Evolutionary conservation across 331 rosid species (phyloP).

Genomic region (Phaseolus coccineus): DNA sequence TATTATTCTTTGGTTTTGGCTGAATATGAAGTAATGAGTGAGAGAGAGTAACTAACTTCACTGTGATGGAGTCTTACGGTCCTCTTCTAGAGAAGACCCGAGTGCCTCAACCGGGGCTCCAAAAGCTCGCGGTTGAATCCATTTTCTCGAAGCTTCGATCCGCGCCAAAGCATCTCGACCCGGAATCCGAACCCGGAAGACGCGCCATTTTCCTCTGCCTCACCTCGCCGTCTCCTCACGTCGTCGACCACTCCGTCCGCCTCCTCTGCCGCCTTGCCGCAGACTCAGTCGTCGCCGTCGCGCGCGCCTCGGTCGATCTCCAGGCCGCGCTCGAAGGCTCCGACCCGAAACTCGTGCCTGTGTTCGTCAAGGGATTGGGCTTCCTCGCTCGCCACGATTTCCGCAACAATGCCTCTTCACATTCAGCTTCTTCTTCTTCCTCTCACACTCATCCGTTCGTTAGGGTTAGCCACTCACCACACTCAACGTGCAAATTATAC

Average conservation of each 20-base stretch:
- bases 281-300: conserved; percentile 55
- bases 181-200: conserved; percentile 78
- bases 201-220: conserved; percentile 81
- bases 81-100: conserved; percentile 70
- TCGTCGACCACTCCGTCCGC: conserved; percentile 87
- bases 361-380: conserved; percentile 83
- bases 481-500: not conserved
- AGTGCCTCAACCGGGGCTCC: conserved; percentile 91
- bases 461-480: conserved; percentile 50
- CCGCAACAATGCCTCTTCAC: conserved; percentile 58
- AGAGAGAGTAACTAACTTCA: not conserved
- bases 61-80: conserved; percentile 65
- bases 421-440: conserved; percentile 10
- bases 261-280: conserved; percentile 80
- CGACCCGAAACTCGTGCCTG: conserved; percentile 56
- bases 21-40: not conserved
- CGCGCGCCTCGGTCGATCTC: conserved; percentile 75
- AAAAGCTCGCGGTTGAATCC: conserved; percentile 75
- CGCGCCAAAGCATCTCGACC: conserved; percentile 66
- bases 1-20: accelerated
- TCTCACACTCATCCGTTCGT: conserved; percentile 70
- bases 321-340: conserved; percentile 83
- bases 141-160: conserved; percentile 86
- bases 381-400: conserved; percentile 74
- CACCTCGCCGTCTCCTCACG: conserved; percentile 64